These are phyloP conservation scores for Trichocladium uniseriatum DNA, from an alignment of 495 filamentous ascomycete species.

Conservation along the genomic window DNA sequence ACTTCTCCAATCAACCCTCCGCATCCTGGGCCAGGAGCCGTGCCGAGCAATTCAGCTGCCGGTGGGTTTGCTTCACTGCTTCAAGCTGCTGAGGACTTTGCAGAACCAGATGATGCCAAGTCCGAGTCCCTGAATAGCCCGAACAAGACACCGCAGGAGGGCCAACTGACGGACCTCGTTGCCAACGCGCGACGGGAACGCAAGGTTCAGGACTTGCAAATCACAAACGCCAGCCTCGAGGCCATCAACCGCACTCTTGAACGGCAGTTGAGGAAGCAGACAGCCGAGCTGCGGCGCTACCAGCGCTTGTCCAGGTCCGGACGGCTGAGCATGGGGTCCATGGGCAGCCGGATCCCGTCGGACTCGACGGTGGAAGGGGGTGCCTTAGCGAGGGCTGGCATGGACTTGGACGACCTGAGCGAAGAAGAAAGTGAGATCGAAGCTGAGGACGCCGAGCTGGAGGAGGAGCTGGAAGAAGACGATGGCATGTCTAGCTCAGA, in stretches of 20 bases:
- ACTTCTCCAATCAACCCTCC: conserved; percentile 14
- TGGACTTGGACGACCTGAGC: conserved; percentile 42
- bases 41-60: conserved; percentile 13
- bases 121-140: conserved; percentile 42
- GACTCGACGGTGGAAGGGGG: conserved; percentile 24
- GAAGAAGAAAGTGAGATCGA: conserved; percentile 38
- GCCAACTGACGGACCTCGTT: conserved; percentile 57
- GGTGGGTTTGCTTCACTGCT: conserved; percentile 36
- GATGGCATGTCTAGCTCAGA: conserved; percentile 34
- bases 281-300: conserved; percentile 74
- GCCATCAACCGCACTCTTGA: conserved; percentile 96
- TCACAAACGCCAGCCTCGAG: conserved; percentile 88
- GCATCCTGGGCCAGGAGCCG: background rate
- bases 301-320: conserved; percentile 72
- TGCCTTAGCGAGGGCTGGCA: conserved; percentile 20
- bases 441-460: conserved; percentile 31
- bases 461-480: conserved; percentile 26
- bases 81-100: conserved; percentile 42
- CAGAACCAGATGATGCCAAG: conserved; percentile 21
- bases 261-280: conserved; percentile 82
- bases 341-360: conserved; percentile 18
- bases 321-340: conserved; percentile 45
- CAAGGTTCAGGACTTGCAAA: conserved; percentile 95
- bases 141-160: conserved; percentile 39
- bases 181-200: conserved; percentile 81